phyloP scores from a whole-genome alignment of 1,284 basidiomycete genomes.

The Trametes hirsuta region DNA sequence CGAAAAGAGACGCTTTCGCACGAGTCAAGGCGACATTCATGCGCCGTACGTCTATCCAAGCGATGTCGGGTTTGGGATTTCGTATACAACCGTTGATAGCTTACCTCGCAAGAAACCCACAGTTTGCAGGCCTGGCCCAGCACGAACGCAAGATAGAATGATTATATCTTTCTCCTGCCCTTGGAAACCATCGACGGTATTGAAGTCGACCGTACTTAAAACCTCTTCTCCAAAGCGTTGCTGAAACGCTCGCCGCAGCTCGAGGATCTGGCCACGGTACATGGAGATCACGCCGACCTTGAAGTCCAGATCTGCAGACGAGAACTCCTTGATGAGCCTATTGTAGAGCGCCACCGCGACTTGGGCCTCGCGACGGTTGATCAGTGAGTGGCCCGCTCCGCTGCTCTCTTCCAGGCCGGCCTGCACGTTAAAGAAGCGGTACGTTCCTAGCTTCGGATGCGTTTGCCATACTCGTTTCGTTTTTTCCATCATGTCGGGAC shows the following conservation, averaged over 20 bases:
- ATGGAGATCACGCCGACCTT: slow-evolving; percentile 92
- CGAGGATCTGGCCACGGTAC: slow-evolving; percentile 91
- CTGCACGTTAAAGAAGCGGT: slow-evolving; percentile 86
- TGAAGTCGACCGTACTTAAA: slow-evolving; percentile 83
- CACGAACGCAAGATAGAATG: slow-evolving; percentile 92
- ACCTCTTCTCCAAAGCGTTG: slow-evolving; percentile 78
- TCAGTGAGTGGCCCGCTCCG: slow-evolving; percentile 65
- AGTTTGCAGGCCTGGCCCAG: slow-evolving; percentile 76
- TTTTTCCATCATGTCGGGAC: slow-evolving; percentile 85
- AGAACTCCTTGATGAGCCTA: slow-evolving; percentile 72
- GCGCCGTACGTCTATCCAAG: slow-evolving; percentile 70
- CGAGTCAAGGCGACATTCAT: slow-evolving; percentile 99
- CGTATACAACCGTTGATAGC: slow-evolving; percentile 12
- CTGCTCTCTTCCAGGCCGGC: slow-evolving; percentile 58
- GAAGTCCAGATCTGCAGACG: slow-evolving; percentile 68
- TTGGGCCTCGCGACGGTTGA: slow-evolving; percentile 79
- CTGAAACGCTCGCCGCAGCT: slow-evolving; percentile 76
- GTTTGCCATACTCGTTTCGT: slow-evolving; percentile 89
- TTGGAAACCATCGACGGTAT: slow-evolving; percentile 98
- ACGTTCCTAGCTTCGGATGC: slow-evolving; percentile 81
- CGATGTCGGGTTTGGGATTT: slow-evolving; percentile 1
- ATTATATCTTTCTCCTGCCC: slow-evolving; percentile 98
- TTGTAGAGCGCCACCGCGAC: slow-evolving; percentile 83
- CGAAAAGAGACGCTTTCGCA: slow-evolving; percentile 92
- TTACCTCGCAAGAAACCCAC: slow-evolving; percentile 90